These are phyloP conservation scores for Cladobotryum protrusum DNA, from an alignment of 2,329 filamentous ascomycete genomes.

Conservation along the genomic window DNA sequence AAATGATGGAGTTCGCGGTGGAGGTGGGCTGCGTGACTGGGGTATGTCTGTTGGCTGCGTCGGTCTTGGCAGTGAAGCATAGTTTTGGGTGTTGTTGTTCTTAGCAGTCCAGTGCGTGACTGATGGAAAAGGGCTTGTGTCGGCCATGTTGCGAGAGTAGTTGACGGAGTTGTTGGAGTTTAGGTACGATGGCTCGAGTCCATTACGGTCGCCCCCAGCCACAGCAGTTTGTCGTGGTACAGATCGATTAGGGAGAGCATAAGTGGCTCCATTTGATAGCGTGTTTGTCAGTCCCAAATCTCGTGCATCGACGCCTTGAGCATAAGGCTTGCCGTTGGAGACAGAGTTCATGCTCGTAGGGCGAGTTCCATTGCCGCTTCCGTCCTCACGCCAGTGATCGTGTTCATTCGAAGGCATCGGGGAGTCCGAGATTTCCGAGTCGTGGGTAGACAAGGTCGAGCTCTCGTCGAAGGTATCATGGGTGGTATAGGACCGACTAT, in stretches of 20 bases:
- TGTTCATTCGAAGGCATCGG: constrained; percentile 36
- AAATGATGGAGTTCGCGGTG: constrained; percentile 7
- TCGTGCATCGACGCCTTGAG: constrained; percentile 24
- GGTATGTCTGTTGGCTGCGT: constrained; percentile 13
- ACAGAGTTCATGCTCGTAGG: constrained; percentile 53
- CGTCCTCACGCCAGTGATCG: constrained; percentile 11
- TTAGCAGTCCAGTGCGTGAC: constrained; percentile 9
- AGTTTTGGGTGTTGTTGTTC: constrained; percentile 13
- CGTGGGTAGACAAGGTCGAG: constrained; percentile 47
- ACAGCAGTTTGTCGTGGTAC: constrained; percentile 16
- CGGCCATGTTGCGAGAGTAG: constrained; percentile 13
- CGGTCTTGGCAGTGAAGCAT: constrained; percentile 13
- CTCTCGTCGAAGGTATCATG: constrained; percentile 50
- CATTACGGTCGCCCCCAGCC: constrained; percentile 13
- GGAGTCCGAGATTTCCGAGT: constrained; percentile 45
- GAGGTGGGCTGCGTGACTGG: constrained; percentile 7
- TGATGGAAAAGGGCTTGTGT: constrained; percentile 18
- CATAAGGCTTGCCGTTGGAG: constrained; percentile 47
- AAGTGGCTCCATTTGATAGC: constrained; percentile 22
- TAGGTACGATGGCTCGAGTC: constrained; percentile 5
- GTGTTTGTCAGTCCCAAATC: constrained; percentile 20
- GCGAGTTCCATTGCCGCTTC: constrained; percentile 28
- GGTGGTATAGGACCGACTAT: constrained; percentile 40
- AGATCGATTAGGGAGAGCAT: constrained; percentile 24
- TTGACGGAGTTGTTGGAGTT: constrained; percentile 12